Percentiles rank a stretch among this genome's conserved stretches.
These are phyloP conservation scores for Penicillium ucsense DNA, from an alignment of 495 filamentous ascomycete species.

Conservation along the genomic window DNA sequence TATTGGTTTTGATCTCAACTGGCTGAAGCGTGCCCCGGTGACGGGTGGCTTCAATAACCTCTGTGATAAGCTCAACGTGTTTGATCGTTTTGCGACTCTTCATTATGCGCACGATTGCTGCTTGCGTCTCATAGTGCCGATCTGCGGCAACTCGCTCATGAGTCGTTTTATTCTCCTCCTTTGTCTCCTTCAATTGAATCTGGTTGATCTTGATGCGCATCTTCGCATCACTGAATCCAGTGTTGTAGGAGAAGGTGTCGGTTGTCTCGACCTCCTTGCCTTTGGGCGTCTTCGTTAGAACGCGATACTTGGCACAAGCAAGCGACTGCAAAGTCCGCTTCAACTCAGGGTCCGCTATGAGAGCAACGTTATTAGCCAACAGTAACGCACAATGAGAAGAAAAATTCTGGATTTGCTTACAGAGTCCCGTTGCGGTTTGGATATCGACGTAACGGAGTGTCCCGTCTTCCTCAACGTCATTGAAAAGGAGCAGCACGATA, in stretches of 20 bases:
- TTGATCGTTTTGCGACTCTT: conserved; percentile 84
- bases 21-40: conserved; percentile 74
- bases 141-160: conserved; percentile 84
- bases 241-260: conserved; percentile 77
- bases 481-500: conserved; percentile 87
- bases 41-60: conserved; percentile 84
- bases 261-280: conserved; percentile 65
- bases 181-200: conserved; percentile 92
- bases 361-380: conserved; percentile 10
- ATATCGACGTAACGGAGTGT: conserved; percentile 62
- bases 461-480: conserved; percentile 47
- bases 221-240: conserved; percentile 65
- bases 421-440: conserved; percentile 53
- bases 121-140: conserved; percentile 90
- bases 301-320: conserved; percentile 77
- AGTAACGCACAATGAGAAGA: not conserved
- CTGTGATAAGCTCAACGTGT: conserved; percentile 69
- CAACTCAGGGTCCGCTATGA: conserved; percentile 59
- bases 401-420: conserved; percentile 33
- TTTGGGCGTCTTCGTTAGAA: conserved; percentile 80
- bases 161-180: conserved; percentile 82
- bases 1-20: conserved; percentile 86
- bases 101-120: conserved; percentile 95
- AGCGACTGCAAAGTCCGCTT: conserved; percentile 88
- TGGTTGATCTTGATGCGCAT: conserved; percentile 97